Evolutionary conservation across 345 rosid genomes (phyloP).

Genomic region (Eucalyptus curtisii): DNA sequence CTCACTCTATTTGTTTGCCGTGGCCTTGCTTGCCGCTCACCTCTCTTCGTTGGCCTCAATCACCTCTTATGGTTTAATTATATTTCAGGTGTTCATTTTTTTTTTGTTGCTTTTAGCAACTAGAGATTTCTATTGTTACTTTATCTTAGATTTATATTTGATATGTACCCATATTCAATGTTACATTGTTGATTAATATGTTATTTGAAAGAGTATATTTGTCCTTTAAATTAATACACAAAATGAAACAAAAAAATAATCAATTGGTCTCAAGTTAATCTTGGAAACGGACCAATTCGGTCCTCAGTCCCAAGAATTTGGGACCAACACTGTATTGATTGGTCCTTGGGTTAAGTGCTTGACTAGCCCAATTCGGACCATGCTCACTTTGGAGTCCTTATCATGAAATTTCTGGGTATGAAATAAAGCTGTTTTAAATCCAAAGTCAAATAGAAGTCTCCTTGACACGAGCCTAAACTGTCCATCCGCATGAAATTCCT

Average conservation of each 20-base stretch:
- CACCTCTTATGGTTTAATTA: neutral
- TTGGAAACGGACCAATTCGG: accelerated
- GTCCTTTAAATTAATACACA: too few species aligned
- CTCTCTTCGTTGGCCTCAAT: accelerated
- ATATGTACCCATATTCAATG: neutral
- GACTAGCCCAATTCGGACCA: too few species aligned
- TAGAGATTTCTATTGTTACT: neutral
- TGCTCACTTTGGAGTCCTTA: neutral
- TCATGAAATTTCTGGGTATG: neutral
- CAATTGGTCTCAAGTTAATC: accelerated
- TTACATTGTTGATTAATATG: neutral
- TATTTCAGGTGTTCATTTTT: neutral
- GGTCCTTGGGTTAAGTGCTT: accelerated
- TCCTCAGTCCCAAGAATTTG: neutral
- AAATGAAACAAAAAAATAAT: neutral
- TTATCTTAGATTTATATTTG: too few species aligned
- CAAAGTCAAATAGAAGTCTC: neutral
- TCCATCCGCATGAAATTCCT: neutral
- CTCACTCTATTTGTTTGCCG: accelerated
- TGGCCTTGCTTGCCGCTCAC: too few species aligned
- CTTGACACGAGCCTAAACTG: neutral
- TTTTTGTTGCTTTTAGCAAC: neutral
- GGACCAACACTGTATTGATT: accelerated
- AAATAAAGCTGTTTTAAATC: neutral
- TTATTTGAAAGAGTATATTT: too few species aligned